These are phyloP conservation scores for Ceratorhiza oryzae-sativae DNA, from an alignment of 1,284 basidiomycete species.

Conservation along the genomic window DNA sequence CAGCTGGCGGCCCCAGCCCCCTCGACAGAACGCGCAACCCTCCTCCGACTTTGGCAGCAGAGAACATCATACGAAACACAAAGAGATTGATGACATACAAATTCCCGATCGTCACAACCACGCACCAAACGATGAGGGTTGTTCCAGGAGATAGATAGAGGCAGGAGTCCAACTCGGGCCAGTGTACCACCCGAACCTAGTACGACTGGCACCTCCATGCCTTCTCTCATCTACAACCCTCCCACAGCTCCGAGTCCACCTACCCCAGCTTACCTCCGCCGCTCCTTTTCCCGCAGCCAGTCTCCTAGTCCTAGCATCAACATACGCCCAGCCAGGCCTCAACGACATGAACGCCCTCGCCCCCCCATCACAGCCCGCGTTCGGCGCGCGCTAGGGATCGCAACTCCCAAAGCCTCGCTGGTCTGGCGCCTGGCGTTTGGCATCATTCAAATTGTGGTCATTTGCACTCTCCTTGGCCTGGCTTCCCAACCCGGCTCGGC, in stretches of 20 bases:
- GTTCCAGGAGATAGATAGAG: not conserved
- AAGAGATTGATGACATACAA: no score
- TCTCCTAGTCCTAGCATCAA: not conserved
- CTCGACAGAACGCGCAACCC: no score
- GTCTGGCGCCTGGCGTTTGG: slow-evolving; percentile 17
- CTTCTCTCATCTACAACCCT: not conserved
- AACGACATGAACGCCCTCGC: slow-evolving; percentile 1
- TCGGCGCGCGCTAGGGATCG: slow-evolving; percentile 13
- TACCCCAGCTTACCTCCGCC: not conserved
- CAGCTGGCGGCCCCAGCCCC: no score
- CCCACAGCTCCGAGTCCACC: not conserved
- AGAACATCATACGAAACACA: no score
- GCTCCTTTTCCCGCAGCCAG: not conserved
- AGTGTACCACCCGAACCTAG: not conserved
- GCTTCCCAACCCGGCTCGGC: slow-evolving; percentile 11
- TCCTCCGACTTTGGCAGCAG: no score
- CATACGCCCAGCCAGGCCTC: not conserved
- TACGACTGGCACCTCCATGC: not conserved
- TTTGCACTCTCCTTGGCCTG: slow-evolving; percentile 13
- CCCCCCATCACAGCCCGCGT: slow-evolving; percentile 26
- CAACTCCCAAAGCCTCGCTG: slow-evolving; percentile 15
- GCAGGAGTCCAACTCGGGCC: not conserved
- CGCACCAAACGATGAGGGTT: not conserved
- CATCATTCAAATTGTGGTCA: not conserved
- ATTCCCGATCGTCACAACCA: no score